phyloP scores from a whole-genome alignment of 305 asterid genomes.

The Fraxinus dipetala region DNA sequence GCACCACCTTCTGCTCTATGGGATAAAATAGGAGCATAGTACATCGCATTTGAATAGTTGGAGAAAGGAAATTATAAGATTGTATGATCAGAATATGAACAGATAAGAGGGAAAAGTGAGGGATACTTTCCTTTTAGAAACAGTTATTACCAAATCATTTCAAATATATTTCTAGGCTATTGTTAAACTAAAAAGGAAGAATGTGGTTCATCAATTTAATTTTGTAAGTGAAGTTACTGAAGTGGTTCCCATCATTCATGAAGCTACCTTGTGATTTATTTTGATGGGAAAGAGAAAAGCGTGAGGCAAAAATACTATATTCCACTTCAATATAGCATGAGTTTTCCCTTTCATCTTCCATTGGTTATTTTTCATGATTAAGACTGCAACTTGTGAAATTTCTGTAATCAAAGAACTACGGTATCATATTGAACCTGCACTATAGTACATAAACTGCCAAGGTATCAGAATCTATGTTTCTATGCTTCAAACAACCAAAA shows the following conservation, averaged over 20 bases:
- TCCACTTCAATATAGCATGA: neutral
- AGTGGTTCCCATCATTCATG: neutral
- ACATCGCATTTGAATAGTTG: neutral
- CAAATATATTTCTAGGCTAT: neutral
- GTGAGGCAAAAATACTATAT: neutral
- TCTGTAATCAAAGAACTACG: neutral
- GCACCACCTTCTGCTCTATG: neutral
- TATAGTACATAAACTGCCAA: neutral
- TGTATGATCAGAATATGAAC: neutral
- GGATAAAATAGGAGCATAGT: neutral
- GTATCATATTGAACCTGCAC: slow-evolving; percentile 7
- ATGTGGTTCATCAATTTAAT: neutral
- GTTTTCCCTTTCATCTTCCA: neutral
- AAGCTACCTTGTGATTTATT: neutral
- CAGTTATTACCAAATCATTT: neutral
- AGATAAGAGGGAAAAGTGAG: neutral
- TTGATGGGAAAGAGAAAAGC: neutral
- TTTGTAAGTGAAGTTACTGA: neutral
- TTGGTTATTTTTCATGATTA: neutral
- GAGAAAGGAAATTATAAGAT: neutral
- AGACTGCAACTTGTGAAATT: neutral
- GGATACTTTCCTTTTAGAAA: neutral
- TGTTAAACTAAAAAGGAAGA: neutral
- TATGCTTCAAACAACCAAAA: neutral
- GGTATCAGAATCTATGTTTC: neutral